Conservation (phyloP, 2,329 filamentous ascomycete species). For the Pseudogymnoascus sp. region DNA sequence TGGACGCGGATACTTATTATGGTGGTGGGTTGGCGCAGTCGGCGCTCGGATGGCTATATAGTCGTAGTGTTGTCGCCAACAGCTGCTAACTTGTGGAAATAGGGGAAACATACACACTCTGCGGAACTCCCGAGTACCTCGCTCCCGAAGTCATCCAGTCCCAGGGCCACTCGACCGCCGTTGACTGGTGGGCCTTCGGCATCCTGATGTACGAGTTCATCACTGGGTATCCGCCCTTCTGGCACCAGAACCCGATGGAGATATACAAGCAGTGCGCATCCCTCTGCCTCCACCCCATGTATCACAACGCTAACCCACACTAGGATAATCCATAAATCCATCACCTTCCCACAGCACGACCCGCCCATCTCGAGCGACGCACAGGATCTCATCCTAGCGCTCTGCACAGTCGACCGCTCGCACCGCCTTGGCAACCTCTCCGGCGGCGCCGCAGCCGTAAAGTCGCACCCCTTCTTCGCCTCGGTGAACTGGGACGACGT, state of each 20-base stretch:
- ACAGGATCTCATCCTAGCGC: constrained; percentile 66
- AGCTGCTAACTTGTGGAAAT: constrained; percentile 12
- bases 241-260: constrained; percentile 80
- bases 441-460: constrained; percentile 66
- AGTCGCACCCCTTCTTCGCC: constrained; percentile 69
- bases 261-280: constrained; percentile 68
- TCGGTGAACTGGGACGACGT: constrained; percentile 69
- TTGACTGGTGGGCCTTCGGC: constrained; percentile 84
- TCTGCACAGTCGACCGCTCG: constrained; percentile 74
- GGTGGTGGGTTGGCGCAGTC: constrained; percentile 8
- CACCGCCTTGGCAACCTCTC: constrained; percentile 72
- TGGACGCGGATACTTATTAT: constrained; percentile 5
- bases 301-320: background rate
- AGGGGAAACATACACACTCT: constrained; percentile 75
- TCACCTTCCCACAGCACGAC: constrained; percentile 66
- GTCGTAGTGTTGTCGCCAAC: background rate
- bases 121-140: constrained; percentile 77
- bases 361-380: constrained; percentile 59
- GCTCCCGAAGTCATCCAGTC: constrained; percentile 81
- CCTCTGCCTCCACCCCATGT: background rate
- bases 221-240: constrained; percentile 79
- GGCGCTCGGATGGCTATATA: background rate
- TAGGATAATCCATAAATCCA: constrained; percentile 72
- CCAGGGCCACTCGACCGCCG: constrained; percentile 67
- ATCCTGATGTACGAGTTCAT: constrained; percentile 81